Evolutionary conservation across 768 basidiomycete species (phyloP).

Genomic region (Dacryopinax spathularia): DNA sequence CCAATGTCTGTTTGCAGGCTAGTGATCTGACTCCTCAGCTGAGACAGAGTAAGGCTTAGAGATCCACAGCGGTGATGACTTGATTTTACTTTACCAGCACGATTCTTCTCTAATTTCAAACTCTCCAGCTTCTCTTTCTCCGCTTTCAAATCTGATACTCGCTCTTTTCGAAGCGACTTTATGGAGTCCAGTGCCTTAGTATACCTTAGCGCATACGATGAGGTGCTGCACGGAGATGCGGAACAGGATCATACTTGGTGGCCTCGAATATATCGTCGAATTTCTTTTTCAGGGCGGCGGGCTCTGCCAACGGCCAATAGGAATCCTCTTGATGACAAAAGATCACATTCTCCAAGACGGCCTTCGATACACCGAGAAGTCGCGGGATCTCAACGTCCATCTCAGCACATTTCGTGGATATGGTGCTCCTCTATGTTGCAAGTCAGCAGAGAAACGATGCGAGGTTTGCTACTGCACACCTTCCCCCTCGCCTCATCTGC

Average conservation of each 20-base stretch:
- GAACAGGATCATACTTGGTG: constrained; percentile 46
- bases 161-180: constrained; percentile 79
- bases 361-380: constrained; percentile 86
- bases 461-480: constrained; percentile 33
- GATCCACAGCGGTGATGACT: not conserved
- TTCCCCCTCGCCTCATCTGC: constrained; percentile 66
- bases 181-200: constrained; percentile 93
- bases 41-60: not conserved
- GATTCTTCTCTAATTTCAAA: constrained; percentile 65
- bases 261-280: constrained; percentile 99
- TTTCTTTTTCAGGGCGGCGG: constrained; percentile 87
- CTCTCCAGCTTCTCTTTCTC: constrained; percentile 77
- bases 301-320: constrained; percentile 92
- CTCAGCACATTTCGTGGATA: constrained; percentile 96
- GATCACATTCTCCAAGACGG: constrained; percentile 98
- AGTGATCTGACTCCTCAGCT: constrained; percentile 46
- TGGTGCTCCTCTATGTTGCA: constrained; percentile 53
- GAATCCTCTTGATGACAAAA: constrained; percentile 99
- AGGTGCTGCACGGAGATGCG: not conserved
- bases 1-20: constrained; percentile 49
- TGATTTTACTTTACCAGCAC: constrained; percentile 53
- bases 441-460: not conserved
- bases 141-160: constrained; percentile 76
- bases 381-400: constrained; percentile 91
- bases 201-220: constrained; percentile 40